A percentile compares a stretch with the other conserved stretches of the same genome.
Conservation (phyloP, 2,329 filamentous ascomycete genomes). For the Aspergillus hortae region DNA sequence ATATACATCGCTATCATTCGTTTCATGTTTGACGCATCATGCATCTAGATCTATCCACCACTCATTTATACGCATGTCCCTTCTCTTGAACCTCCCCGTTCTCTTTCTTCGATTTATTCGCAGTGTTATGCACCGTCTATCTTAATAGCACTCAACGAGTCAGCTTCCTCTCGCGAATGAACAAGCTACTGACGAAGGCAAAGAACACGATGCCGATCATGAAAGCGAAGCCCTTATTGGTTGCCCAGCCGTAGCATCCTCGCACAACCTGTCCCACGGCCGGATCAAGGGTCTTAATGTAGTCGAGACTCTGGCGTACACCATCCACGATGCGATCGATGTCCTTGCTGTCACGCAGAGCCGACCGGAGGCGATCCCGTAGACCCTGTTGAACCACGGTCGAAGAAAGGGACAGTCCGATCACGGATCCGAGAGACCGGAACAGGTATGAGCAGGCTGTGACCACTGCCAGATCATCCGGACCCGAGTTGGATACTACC, state of each 20-base stretch:
- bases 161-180: slow-evolving; percentile 57
- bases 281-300: slow-evolving; percentile 63
- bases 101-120: background rate
- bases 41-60: too few species aligned
- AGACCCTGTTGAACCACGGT: slow-evolving; percentile 70
- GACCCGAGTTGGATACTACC: slow-evolving; percentile 62
- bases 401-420: slow-evolving; percentile 66
- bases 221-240: slow-evolving; percentile 50
- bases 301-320: slow-evolving; percentile 68
- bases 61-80: too few species aligned
- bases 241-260: slow-evolving; percentile 61
- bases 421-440: slow-evolving; percentile 64
- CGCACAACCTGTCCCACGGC: slow-evolving; percentile 58
- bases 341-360: slow-evolving; percentile 55
- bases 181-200: slow-evolving; percentile 44
- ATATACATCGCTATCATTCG: too few species aligned
- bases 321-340: slow-evolving; percentile 64
- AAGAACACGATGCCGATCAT: slow-evolving; percentile 50
- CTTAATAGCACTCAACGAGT: slow-evolving; percentile 25
- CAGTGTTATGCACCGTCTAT: background rate
- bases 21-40: too few species aligned
- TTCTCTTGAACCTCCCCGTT: background rate
- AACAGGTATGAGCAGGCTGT: slow-evolving; percentile 80
- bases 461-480: slow-evolving; percentile 68
- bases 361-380: slow-evolving; percentile 52